Evolutionary conservation across 139 green algal genomes (phyloP).

Genomic region (Chlorella ohadii): DNA sequence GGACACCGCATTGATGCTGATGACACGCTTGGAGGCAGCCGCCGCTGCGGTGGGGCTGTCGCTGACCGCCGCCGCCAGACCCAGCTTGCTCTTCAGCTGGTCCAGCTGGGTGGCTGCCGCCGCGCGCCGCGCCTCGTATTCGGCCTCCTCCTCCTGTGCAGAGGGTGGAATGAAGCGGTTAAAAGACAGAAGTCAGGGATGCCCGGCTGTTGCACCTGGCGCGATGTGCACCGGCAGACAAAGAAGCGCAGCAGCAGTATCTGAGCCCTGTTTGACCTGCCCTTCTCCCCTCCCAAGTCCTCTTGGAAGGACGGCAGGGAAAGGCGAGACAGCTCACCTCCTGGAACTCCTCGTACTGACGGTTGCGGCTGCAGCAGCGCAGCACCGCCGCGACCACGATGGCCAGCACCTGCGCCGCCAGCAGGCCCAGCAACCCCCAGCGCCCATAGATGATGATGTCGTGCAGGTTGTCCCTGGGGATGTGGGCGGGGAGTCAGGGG

Average conservation of each 20-base stretch:
- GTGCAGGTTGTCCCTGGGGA: constrained; percentile 31
- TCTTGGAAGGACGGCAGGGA: too few relatives aligned
- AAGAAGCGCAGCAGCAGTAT: too few relatives aligned
- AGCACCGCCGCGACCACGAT: constrained; percentile 23
- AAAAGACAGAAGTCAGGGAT: too few relatives aligned
- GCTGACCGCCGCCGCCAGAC: background rate
- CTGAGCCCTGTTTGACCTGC: too few relatives aligned
- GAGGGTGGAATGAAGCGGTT: too few relatives aligned
- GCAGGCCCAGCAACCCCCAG: constrained; percentile 45
- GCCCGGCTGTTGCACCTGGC: too few relatives aligned
- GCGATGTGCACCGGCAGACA: too few relatives aligned
- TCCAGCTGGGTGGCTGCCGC: constrained; percentile 12
- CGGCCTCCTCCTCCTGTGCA: constrained; percentile 22
- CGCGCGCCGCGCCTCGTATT: background rate
- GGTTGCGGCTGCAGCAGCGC: background rate
- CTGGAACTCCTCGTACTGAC: constrained; percentile 27
- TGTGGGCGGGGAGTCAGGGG: background rate
- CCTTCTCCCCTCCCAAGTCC: too few relatives aligned
- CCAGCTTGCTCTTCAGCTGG: constrained; percentile 10
- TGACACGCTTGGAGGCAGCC: background rate
- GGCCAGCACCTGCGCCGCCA: constrained; percentile 34
- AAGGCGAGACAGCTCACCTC: background rate
- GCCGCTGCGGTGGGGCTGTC: background rate
- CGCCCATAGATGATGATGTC: constrained; percentile 32
- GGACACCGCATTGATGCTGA: constrained; percentile 12